Base-by-base conservation (phyloP, 2,329 filamentous ascomycete species). In the Cadophora gregata region DNA sequence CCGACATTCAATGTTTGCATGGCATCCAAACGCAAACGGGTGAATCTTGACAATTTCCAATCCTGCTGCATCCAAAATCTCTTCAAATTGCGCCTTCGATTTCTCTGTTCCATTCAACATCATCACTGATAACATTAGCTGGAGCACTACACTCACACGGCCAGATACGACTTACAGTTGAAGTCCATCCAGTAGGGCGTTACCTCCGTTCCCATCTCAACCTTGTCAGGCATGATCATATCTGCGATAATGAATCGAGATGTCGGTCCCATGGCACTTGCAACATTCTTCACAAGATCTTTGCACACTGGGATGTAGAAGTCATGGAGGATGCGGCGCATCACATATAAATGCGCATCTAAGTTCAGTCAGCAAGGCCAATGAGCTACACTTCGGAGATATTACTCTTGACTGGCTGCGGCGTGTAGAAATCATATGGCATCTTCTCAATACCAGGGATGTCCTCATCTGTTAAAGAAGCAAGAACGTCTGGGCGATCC, bases 151-250 rank as follows among this genome's bases (percentile, higher is more conserved):
- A n/a, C n/a, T n/a, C n/a, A n/a, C n/a, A n/a, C n/a, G n/a, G n/a
- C n/a, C n/a, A n/a, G n/a, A n/a, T n/a, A n/a, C 1, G 2, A 31
- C 58, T 31, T 48, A 60, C 58, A 16, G 25, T 56, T 64, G 29
- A 74, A 67, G 51, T 76, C 75, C 69, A 76, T 73, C 73, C 74
- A 75, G 62, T 76, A 73, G 4, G 70, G 67, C 7, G 70, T 71
- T 55, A 73, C 70, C 19, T 74, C 75, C 24, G 53, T 56, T 29
- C 69, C 67, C 9, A 67, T 63, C 42, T 73, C 73, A 10, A 72
- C 69, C 38, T 66, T 70, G 27, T 69, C 69, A 0, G 73, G 75
- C 16, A 76, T 66, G 16, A 73, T 63, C 66, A 75, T 75, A 36
- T 75, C 73, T 27, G 70, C 67, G 33, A 75, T 73, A 21, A 76